Conservation (phyloP, 2,329 filamentous ascomycete genomes). For the Cordyceps javanica region DNA sequence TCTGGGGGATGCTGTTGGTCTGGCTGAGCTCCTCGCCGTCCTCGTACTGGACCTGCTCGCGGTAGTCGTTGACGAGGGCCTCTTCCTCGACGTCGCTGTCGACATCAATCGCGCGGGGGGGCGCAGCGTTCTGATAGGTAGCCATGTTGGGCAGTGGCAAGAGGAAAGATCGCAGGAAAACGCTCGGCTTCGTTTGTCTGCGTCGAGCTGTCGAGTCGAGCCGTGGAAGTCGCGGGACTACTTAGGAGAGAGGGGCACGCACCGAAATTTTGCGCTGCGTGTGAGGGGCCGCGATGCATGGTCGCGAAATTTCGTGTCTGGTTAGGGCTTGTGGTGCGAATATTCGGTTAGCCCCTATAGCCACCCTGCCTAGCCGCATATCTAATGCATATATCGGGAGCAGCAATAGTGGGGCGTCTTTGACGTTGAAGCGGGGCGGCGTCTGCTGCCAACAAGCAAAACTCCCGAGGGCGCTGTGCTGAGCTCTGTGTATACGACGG, state of each 20-base stretch:
- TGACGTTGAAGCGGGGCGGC: slow-evolving; percentile 23
- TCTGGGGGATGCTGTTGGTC: slow-evolving; percentile 64
- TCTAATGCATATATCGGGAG: slow-evolving; percentile 22
- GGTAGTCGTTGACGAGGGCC: slow-evolving; percentile 90
- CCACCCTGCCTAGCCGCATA: slow-evolving; percentile 22
- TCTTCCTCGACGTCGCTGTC: slow-evolving; percentile 97
- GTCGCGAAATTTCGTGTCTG: slow-evolving; percentile 30
- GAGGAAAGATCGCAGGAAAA: neutral
- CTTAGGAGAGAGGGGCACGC: slow-evolving; percentile 24
- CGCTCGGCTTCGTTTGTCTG: slow-evolving; percentile 23
- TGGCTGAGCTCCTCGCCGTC: slow-evolving; percentile 76
- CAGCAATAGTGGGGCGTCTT: slow-evolving; percentile 17
- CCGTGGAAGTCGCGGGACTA: neutral
- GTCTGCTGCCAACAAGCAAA: neutral
- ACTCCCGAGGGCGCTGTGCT: slow-evolving; percentile 13
- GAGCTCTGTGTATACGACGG: slow-evolving; percentile 1
- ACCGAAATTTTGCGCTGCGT: slow-evolving; percentile 32
- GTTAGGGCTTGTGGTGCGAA: slow-evolving; percentile 34
- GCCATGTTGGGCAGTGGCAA: slow-evolving; percentile 41
- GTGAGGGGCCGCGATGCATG: slow-evolving; percentile 20
- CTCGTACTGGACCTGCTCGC: slow-evolving; percentile 91
- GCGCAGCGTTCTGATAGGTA: slow-evolving; percentile 55
- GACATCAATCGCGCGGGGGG: slow-evolving; percentile 59
- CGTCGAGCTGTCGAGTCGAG: slow-evolving; percentile 14
- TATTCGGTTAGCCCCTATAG: slow-evolving; percentile 21